Evolutionary conservation across 192 early-diverging fungal genomes (phyloP).

Genomic region (Dissophora ornata): DNA sequence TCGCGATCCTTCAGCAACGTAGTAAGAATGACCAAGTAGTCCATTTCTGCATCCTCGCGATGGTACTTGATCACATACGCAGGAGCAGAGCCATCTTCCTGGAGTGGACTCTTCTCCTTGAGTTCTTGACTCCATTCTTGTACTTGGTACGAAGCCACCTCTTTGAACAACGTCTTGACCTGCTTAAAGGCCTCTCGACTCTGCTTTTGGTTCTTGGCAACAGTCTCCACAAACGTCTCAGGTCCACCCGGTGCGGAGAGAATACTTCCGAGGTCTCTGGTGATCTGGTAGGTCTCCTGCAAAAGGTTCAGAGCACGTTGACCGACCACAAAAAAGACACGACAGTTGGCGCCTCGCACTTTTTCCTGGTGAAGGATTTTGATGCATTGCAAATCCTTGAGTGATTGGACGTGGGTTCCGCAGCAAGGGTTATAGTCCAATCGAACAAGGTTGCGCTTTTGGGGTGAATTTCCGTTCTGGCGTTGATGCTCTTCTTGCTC

Average conservation of each 20-base stretch:
- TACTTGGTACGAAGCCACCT: slow-evolving; percentile 52
- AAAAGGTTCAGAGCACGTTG: slow-evolving; percentile 64
- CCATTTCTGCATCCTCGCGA: slow-evolving; percentile 64
- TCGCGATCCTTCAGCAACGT: slow-evolving; percentile 49
- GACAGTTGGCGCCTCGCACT: slow-evolving; percentile 71
- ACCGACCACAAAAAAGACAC: slow-evolving; percentile 77
- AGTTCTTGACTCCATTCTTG: slow-evolving; percentile 49
- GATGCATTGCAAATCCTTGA: slow-evolving; percentile 72
- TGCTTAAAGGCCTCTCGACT: slow-evolving; percentile 40
- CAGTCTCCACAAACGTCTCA: slow-evolving; percentile 56
- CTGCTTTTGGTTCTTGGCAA: slow-evolving; percentile 52
- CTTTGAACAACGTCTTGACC: slow-evolving; percentile 46
- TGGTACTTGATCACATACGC: slow-evolving; percentile 44
- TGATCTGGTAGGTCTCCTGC: slow-evolving; percentile 47
- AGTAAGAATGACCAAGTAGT: slow-evolving; percentile 47
- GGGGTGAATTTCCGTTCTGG: background rate
- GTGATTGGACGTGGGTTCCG: slow-evolving; percentile 72
- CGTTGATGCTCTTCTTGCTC: background rate
- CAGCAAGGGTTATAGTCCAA: slow-evolving; percentile 77
- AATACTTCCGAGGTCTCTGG: slow-evolving; percentile 43
- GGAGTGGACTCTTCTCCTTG: slow-evolving; percentile 19
- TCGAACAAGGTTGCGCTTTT: slow-evolving; percentile 59
- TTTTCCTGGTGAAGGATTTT: slow-evolving; percentile 73
- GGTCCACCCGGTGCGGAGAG: slow-evolving; percentile 55
- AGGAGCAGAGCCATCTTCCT: background rate